A percentile compares a stretch with the other conserved stretches of the same genome.
Evolutionary conservation across 768 basidiomycete species (phyloP).

Genomic region (Chalciporus chontae): DNA sequence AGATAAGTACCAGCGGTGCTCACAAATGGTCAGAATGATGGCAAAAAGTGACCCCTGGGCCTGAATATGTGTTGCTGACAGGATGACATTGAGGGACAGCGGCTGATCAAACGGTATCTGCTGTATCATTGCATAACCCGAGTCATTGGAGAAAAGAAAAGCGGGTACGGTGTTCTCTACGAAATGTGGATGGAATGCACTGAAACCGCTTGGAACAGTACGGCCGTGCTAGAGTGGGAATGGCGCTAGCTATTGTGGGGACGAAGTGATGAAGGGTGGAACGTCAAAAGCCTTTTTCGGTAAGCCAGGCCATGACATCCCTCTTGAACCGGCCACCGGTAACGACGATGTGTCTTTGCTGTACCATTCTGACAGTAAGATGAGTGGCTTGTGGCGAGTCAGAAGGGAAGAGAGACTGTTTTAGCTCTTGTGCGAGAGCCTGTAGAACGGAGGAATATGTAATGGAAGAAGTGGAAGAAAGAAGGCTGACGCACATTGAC

Average conservation of each 20-base stretch:
- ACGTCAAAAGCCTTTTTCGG: slow-evolving; percentile 57
- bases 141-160: neutral
- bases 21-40: neutral
- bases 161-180: slow-evolving; percentile 11
- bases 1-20: neutral
- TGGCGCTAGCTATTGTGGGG: neutral
- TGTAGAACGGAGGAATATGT: slow-evolving; percentile 22
- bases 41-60: neutral
- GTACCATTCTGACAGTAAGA: slow-evolving; percentile 45
- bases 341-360: slow-evolving; percentile 54
- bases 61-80: neutral
- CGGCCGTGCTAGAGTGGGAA: slow-evolving; percentile 1
- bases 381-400: slow-evolving; percentile 45
- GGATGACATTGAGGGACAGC: neutral
- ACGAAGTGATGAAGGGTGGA: neutral
- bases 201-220: slow-evolving; percentile 14
- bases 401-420: slow-evolving; percentile 45
- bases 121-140: neutral
- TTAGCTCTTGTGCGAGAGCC: slow-evolving; percentile 59
- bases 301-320: slow-evolving; percentile 60
- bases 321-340: slow-evolving; percentile 63
- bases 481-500: slow-evolving; percentile 41
- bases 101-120: neutral
- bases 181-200: slow-evolving; percentile 3
- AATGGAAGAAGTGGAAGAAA: neutral